phyloP scores from a whole-genome alignment of 768 basidiomycete species.

The Mrakia gelida region DNA sequence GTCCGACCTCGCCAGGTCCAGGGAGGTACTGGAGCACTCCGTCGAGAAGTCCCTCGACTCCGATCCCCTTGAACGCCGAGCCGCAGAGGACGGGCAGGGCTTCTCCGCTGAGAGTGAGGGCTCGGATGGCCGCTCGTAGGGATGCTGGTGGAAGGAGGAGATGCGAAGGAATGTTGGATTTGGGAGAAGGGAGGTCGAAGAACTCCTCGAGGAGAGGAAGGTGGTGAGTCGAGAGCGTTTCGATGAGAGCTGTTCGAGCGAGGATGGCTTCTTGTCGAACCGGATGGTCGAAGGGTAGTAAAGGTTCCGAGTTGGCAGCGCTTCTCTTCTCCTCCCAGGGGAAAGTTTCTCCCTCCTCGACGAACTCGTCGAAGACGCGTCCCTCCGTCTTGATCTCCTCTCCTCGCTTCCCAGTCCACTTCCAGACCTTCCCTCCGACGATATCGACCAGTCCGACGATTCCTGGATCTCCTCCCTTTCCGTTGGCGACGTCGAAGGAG shows the following conservation, averaged over 20 bases:
- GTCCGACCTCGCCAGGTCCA: slow-evolving; percentile 64
- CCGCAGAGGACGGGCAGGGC: slow-evolving; percentile 78
- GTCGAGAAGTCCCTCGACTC: slow-evolving; percentile 74
- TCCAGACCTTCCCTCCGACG: slow-evolving; percentile 78
- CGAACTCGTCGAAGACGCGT: slow-evolving; percentile 32
- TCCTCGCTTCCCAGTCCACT: slow-evolving; percentile 63
- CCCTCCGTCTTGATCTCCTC: slow-evolving; percentile 30
- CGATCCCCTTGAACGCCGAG: slow-evolving; percentile 72
- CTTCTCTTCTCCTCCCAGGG: slow-evolving; percentile 9
- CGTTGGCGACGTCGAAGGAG: slow-evolving; percentile 64
- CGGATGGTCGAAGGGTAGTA: slow-evolving; percentile 26
- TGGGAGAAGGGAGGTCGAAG: slow-evolving; percentile 48
- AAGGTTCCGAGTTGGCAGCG: not conserved
- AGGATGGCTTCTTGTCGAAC: slow-evolving; percentile 52
- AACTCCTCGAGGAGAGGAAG: slow-evolving; percentile 66
- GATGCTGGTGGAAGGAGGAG: slow-evolving; percentile 54
- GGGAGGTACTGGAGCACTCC: slow-evolving; percentile 75
- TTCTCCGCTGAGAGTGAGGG: slow-evolving; percentile 60
- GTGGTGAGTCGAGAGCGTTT: slow-evolving; percentile 63
- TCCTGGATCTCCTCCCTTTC: slow-evolving; percentile 70
- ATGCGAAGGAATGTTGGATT: slow-evolving; percentile 55
- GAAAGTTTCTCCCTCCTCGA: slow-evolving; percentile 25
- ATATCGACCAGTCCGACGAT: slow-evolving; percentile 80
- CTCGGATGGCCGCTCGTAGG: slow-evolving; percentile 63
- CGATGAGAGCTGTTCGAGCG: slow-evolving; percentile 67